These are phyloP conservation scores for Hibiscus mutabilis DNA, from an alignment of 345 rosid species.

Conservation along the genomic window DNA sequence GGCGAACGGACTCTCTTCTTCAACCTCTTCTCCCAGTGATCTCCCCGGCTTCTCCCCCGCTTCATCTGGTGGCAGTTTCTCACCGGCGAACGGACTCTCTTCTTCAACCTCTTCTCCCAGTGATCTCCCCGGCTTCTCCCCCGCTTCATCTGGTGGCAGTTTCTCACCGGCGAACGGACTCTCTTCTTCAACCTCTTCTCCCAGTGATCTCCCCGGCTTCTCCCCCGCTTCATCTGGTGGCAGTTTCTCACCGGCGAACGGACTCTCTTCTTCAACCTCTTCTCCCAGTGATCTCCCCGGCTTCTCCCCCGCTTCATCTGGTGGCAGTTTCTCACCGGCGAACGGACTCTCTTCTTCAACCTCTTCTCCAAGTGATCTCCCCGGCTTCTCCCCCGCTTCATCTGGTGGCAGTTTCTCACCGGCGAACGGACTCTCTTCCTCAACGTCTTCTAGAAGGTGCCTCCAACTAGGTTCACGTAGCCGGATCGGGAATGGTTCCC, in stretches of 20 bases:
- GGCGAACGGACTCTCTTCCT: background rate
- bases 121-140: background rate
- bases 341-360: background rate
- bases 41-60: background rate
- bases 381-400: background rate
- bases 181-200: too few relatives aligned
- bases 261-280: background rate
- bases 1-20: background rate
- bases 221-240: too few relatives aligned
- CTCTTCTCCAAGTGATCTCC: background rate
- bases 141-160: background rate
- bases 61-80: background rate
- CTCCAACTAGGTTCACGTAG: background rate
- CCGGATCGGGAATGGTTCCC: too few relatives aligned
- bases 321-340: background rate
- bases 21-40: background rate
- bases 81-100: background rate
- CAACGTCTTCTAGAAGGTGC: background rate
- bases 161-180: background rate
- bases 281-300: background rate
- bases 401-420: background rate
- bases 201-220: too few relatives aligned
- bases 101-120: background rate
- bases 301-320: background rate
- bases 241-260: background rate